Evolutionary conservation across 768 basidiomycete species (phyloP), one percentile per base, ranked within the genome.

Genomic region (Lactarius hengduanensis): DNA sequence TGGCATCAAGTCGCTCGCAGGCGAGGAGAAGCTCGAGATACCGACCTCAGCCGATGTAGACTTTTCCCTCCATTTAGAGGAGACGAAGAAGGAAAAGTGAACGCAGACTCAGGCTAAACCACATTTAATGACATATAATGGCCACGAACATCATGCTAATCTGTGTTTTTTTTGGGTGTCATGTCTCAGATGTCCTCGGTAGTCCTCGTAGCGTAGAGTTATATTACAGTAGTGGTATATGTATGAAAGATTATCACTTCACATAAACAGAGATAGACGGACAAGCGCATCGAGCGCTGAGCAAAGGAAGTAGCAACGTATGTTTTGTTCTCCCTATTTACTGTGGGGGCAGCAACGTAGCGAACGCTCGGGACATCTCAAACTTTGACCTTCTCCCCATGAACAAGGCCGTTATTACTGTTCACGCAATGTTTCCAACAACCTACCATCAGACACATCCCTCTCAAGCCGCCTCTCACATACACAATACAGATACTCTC

Each of bases 71-170:
- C 30, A 20, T 18, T 59, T 34, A 34, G 62, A 56, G 15, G 57
- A 20, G 13, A 40, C 54, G 41, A 63, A 60, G 62, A 67, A 67
- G 57, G 62, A 67, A 56, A 43, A 45, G 62, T 67, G 20, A 59
- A n/a, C 28, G 11, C 22, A 43, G 16, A 41, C 62, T 55, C 50
- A 13, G 32, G 26, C 57, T 55, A 7, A 41, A 38, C 20, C 40
- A 6, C 34, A 45, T 55, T 36, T 59, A 55, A 45, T 13, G 54
- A 26, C 54, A 34, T 43, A 43, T 62, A 26, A 66, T 58, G 65
- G 36, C 47, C 20, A 20, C 20, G 43, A 26, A 63, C 26, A n/a
- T 43, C 18, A 65, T 60, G 53, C 50, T 65, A 55, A 61, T 41
- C 13, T 38, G 11, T 56, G 56, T 26, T 38, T 54, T 41, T 55